Conservation (phyloP, 202 grass and related monocot genomes). For the Hordeum pubiflorum region DNA sequence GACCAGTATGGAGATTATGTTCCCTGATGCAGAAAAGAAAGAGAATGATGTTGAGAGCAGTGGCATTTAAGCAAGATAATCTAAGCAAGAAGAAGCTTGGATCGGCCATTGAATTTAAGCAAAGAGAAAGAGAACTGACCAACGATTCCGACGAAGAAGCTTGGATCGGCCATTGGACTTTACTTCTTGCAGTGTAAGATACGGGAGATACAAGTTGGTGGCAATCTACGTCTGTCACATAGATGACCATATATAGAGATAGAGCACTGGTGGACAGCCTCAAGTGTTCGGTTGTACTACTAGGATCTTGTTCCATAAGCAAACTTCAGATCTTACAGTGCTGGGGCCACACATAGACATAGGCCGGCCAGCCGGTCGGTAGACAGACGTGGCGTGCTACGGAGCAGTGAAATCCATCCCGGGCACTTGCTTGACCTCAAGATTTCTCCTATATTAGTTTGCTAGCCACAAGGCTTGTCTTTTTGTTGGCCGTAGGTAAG, state of each 20-base stretch:
- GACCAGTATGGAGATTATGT: constrained; percentile 83
- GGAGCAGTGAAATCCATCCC: constrained; percentile 10
- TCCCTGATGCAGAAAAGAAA: constrained; percentile 37
- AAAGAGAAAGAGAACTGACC: constrained; percentile 25
- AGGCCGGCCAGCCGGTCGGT: neutral
- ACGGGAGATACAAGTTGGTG: neutral
- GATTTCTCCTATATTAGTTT: neutral
- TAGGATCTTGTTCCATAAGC: neutral
- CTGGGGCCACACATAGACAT: neutral
- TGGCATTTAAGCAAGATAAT: neutral
- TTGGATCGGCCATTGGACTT: constrained; percentile 43
- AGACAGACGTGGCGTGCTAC: neutral
- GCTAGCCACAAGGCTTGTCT: neutral
- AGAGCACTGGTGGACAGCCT: neutral
- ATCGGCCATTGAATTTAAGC: neutral
- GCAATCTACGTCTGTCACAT: neutral
- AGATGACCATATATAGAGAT: neutral
- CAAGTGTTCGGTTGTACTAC: neutral
- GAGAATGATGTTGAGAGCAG: neutral
- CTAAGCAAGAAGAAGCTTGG: neutral
- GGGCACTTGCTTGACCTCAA: neutral
- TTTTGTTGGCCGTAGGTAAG: neutral
- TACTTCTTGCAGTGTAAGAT: neutral
- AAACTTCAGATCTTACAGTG: neutral
- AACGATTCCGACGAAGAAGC: constrained; percentile 67